A percentile compares a stretch with the other conserved stretches of the same genome.
These are phyloP conservation scores for Yamadazyma siamensis DNA, from an alignment of 1,139 yeast genomes.

Conservation along the genomic window DNA sequence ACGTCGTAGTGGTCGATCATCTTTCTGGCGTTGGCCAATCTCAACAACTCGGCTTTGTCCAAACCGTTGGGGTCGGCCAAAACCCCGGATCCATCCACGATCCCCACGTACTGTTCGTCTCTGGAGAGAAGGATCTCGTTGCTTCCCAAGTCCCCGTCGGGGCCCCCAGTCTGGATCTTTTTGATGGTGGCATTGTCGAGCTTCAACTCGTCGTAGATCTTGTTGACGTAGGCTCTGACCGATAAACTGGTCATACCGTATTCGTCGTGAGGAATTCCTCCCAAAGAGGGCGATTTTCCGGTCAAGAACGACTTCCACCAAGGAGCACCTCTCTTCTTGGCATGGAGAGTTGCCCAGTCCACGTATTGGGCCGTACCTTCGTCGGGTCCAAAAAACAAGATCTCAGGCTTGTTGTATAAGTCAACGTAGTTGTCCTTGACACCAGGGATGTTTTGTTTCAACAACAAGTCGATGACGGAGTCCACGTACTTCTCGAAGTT, in stretches of 20 bases:
- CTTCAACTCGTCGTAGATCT: conserved; percentile 74
- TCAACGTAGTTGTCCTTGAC: conserved; percentile 86
- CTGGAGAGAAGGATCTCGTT: conserved; percentile 86
- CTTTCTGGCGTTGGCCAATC: conserved; percentile 74
- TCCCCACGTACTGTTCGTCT: conserved; percentile 78
- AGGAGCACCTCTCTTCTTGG: conserved; percentile 89
- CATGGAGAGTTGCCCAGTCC: conserved; percentile 98
- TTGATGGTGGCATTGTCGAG: conserved; percentile 57
- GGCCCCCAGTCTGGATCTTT: conserved; percentile 97
- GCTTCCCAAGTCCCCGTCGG: conserved; percentile 97
- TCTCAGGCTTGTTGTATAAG: conserved; percentile 78
- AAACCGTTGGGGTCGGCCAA: conserved; percentile 89
- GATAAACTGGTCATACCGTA: conserved; percentile 97
- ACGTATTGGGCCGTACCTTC: conserved; percentile 96
- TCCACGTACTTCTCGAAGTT: conserved; percentile 94
- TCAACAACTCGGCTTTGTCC: conserved; percentile 70
- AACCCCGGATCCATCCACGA: conserved; percentile 96
- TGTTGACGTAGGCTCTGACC: conserved; percentile 88
- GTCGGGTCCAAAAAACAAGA: conserved; percentile 95
- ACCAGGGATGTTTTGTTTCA: conserved; percentile 71
- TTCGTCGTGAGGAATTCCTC: conserved; percentile 98
- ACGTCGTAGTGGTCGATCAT: conserved; percentile 73
- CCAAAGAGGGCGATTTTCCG: conserved; percentile 87
- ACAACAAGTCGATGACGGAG: conserved; percentile 79
- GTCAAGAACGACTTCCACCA: conserved; percentile 99